Percentiles rank a stretch among this genome's conserved stretches.
These are phyloP conservation scores for Scheffersomyces lignicola DNA, from an alignment of 1,139 yeast species.

Conservation along the genomic window DNA sequence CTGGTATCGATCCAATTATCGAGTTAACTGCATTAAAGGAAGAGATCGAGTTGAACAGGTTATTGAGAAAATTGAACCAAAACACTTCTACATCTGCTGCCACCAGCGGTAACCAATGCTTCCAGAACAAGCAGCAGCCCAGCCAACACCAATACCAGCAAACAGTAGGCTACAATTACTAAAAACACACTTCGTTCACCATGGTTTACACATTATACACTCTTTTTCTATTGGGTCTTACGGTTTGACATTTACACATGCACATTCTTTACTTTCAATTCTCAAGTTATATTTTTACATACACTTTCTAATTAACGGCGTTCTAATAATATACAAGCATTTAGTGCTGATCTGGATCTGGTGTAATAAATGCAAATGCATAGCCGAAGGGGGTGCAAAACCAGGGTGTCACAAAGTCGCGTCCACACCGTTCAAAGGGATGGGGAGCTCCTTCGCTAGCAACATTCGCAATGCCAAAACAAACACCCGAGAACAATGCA, in stretches of 20 bases:
- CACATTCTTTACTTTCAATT: constrained; percentile 1
- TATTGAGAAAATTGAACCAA: constrained; percentile 27
- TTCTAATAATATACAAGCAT: not conserved
- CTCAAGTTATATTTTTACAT: constrained; percentile 1
- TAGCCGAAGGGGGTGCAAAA: not conserved
- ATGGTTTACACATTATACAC: not conserved
- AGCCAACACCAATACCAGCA: not conserved
- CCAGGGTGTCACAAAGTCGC: not conserved
- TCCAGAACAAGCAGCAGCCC: not conserved
- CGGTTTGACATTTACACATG: constrained; percentile 1
- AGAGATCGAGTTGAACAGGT: constrained; percentile 38
- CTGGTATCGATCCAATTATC: constrained; percentile 33
- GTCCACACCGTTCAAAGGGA: not conserved
- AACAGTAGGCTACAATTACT: not conserved
- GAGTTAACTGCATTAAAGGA: constrained; percentile 45
- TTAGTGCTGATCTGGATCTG: not conserved
- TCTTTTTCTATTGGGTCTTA: not conserved
- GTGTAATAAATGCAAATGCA: not conserved
- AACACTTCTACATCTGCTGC: not conserved
- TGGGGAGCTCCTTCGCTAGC: no score
- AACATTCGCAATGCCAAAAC: no score
- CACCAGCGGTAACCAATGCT: not conserved
- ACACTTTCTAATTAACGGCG: not conserved
- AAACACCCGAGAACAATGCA: no score
- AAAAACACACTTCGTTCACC: not conserved